phyloP scores from a whole-genome alignment of 2,329 filamentous ascomycete genomes.

The Fusarium burgessii region DNA sequence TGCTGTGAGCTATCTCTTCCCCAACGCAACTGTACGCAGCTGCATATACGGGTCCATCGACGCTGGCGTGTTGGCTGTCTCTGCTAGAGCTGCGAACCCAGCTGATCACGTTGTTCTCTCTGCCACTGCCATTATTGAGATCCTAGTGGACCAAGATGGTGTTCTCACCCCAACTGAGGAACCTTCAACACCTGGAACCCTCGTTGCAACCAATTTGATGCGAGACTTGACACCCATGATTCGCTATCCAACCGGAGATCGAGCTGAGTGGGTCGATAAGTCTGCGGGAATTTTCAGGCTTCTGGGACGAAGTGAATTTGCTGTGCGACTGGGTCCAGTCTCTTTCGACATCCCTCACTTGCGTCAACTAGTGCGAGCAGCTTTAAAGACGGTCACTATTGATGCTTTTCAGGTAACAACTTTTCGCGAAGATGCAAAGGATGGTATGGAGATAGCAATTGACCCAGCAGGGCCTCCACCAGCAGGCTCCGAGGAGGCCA shows the following conservation, averaged over 20 bases:
- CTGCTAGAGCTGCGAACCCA: background rate
- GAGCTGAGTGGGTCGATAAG: constrained; percentile 1
- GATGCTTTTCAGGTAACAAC: background rate
- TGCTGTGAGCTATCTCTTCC: background rate
- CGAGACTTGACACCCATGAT: constrained; percentile 1
- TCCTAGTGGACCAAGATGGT: background rate
- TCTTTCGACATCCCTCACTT: constrained; percentile 11
- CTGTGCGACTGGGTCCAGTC: constrained; percentile 2
- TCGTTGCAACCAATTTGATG: constrained; percentile 2
- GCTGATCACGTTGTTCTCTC: background rate
- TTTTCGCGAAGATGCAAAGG: background rate
- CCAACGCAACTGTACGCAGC: constrained; percentile 1
- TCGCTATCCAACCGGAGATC: constrained; percentile 1
- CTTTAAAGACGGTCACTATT: background rate
- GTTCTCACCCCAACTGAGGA: background rate
- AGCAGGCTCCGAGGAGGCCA: background rate
- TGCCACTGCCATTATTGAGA: background rate
- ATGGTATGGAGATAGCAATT: constrained; percentile 1
- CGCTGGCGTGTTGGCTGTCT: constrained; percentile 2
- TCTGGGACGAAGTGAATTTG: background rate
- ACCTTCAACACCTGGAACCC: background rate
- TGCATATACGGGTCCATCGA: constrained; percentile 5
- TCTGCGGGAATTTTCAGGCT: background rate
- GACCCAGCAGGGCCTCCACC: background rate
- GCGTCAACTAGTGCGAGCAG: background rate